phyloP scores from a whole-genome alignment of 345 rosid genomes.

The Bruguiera gymnorhiza region DNA sequence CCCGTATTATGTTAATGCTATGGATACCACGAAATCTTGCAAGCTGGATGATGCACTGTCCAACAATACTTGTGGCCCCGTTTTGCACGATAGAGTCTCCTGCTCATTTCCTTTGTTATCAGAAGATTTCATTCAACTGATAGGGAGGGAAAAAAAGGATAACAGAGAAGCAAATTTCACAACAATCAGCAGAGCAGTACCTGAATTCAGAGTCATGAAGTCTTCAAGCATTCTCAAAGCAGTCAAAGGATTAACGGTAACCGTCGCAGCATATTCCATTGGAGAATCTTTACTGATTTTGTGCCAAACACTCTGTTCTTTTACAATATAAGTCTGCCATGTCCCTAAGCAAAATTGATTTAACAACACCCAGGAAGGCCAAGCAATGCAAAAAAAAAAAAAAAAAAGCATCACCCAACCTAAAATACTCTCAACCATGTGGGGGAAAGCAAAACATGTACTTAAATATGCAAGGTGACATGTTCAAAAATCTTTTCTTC shows the following conservation, averaged over 20 bases:
- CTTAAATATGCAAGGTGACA: background rate
- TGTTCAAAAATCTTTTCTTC: background rate
- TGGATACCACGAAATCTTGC: slow-evolving; percentile 62
- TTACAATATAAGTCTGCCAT: slow-evolving; percentile 79
- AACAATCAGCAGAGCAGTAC: slow-evolving; percentile 21
- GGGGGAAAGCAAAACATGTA: background rate
- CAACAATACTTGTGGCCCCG: slow-evolving; percentile 87
- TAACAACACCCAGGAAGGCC: slow-evolving; percentile 3
- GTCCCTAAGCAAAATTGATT: slow-evolving; percentile 37
- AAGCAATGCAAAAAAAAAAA: background rate
- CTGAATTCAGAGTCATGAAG: slow-evolving; percentile 53
- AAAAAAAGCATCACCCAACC: background rate
- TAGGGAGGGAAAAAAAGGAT: background rate
- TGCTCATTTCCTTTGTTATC: slow-evolving; percentile 26
- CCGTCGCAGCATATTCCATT: slow-evolving; percentile 81
- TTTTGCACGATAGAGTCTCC: slow-evolving; percentile 88
- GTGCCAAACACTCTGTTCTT: slow-evolving; percentile 76
- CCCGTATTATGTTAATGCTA: slow-evolving; percentile 74
- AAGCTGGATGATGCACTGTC: slow-evolving; percentile 85
- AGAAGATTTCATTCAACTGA: slow-evolving; percentile 12
- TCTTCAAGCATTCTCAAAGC: slow-evolving; percentile 91
- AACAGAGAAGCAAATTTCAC: background rate
- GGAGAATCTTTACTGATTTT: slow-evolving; percentile 66
- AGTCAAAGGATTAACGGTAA: slow-evolving; percentile 84
- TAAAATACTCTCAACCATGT: too few species aligned